Conservation (phyloP, 305 asterid genomes). For the Fraxinus latifolia region DNA sequence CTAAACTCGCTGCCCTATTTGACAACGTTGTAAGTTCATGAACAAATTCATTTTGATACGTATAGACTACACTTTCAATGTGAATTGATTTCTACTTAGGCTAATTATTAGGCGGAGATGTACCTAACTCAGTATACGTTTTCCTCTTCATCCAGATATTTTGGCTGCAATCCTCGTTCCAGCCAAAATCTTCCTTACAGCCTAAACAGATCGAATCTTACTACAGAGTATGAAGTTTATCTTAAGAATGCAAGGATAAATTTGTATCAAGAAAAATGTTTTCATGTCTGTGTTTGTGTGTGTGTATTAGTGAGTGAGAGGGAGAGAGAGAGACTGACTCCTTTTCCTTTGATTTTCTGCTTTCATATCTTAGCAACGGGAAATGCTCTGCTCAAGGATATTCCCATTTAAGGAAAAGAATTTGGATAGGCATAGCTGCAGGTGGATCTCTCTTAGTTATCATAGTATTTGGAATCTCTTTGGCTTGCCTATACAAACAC, state of each 20-base stretch:
- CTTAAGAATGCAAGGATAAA: slow-evolving; percentile 15
- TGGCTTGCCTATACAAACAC: slow-evolving; percentile 39
- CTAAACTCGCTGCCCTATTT: slow-evolving; percentile 35
- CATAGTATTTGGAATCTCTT: slow-evolving; percentile 31
- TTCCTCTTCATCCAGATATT: slow-evolving; percentile 42
- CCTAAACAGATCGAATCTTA: slow-evolving; percentile 34
- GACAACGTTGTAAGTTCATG: slow-evolving; percentile 48
- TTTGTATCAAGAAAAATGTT: background rate
- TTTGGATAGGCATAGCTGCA: slow-evolving; percentile 46
- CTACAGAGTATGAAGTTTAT: slow-evolving; percentile 57
- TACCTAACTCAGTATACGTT: slow-evolving; percentile 11
- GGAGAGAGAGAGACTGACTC: slow-evolving; percentile 17
- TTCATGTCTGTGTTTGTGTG: background rate
- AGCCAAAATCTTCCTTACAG: slow-evolving; percentile 34
- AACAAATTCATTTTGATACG: background rate
- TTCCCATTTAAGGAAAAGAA: slow-evolving; percentile 32
- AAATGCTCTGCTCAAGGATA: slow-evolving; percentile 35
- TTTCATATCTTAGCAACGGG: slow-evolving; percentile 43
- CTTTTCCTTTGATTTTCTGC: slow-evolving; percentile 3
- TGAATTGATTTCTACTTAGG: background rate
- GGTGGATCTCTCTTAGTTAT: slow-evolving; percentile 45
- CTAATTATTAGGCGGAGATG: background rate
- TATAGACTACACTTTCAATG: background rate
- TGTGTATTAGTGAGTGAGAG: background rate
- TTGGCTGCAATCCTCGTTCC: slow-evolving; percentile 48